Conservation (phyloP, 805 yeast species). For the Candida montana region DNA sequence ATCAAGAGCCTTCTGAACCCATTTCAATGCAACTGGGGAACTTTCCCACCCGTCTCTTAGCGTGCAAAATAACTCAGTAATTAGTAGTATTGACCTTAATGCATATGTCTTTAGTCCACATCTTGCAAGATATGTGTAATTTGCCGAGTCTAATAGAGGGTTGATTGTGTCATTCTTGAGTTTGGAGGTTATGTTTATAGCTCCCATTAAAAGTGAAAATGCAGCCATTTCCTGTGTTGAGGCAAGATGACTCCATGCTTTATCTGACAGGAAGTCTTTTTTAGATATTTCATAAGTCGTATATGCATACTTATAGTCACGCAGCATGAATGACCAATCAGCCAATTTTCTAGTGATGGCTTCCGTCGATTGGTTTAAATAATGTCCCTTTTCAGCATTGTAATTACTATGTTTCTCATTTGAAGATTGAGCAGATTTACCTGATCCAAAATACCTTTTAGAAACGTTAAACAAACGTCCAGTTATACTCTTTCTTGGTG, state of each 20-base stretch:
- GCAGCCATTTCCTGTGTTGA: slow-evolving; percentile 88
- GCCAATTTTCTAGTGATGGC: slow-evolving; percentile 77
- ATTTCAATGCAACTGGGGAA: slow-evolving; percentile 37
- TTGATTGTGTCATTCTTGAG: slow-evolving; percentile 40
- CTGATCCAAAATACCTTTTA: slow-evolving; percentile 42
- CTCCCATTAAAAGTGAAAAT: slow-evolving; percentile 59
- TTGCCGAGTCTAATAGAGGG: slow-evolving; percentile 54
- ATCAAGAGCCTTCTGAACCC: slow-evolving; percentile 40
- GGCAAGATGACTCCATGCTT: slow-evolving; percentile 77
- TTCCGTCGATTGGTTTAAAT: slow-evolving; percentile 60
- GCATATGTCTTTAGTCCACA: slow-evolving; percentile 66
- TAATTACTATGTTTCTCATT: slow-evolving; percentile 31
- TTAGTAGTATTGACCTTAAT: slow-evolving; percentile 57
- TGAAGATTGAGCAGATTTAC: slow-evolving; percentile 16
- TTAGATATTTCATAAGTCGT: slow-evolving; percentile 76
- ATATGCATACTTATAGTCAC: slow-evolving; percentile 82
- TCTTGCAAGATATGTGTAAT: slow-evolving; percentile 71
- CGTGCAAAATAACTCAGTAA: slow-evolving; percentile 61
- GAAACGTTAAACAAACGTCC: slow-evolving; percentile 68
- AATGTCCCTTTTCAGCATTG: slow-evolving; percentile 49
- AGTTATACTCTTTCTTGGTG: slow-evolving; percentile 71
- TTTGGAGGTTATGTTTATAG: slow-evolving; percentile 35
- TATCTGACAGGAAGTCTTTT: slow-evolving; percentile 70
- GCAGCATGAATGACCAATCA: slow-evolving; percentile 88
- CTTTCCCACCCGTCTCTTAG: slow-evolving; percentile 38